A percentile compares a stretch with the other conserved stretches of the same genome.
Evolutionary conservation across 148 eudicot genomes (phyloP).

Genomic region (Rhododendron kiyosumense): DNA sequence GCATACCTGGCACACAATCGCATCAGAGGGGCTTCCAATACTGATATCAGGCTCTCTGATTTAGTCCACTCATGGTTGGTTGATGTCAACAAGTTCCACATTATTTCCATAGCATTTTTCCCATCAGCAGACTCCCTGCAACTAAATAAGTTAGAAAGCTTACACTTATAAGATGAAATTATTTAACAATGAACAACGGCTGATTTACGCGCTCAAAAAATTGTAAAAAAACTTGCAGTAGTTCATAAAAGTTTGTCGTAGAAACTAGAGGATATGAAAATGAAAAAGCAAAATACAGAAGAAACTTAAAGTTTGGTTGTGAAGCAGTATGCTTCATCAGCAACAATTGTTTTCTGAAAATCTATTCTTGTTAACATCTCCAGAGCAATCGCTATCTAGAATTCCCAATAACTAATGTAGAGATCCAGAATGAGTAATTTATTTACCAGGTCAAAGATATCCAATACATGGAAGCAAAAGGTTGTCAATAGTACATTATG

Average conservation of each 20-base stretch:
- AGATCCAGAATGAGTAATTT: background rate
- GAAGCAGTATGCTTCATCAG: background rate
- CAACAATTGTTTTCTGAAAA: background rate
- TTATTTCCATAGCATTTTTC: constrained; percentile 56
- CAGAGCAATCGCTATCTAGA: background rate
- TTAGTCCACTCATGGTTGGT: constrained; percentile 52
- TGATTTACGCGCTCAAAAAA: background rate
- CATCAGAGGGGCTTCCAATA: constrained; percentile 53
- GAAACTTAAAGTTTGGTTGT: background rate
- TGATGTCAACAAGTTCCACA: constrained; percentile 61
- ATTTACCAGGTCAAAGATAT: background rate
- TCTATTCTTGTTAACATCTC: background rate
- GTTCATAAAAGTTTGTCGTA: background rate
- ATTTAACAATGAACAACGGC: background rate
- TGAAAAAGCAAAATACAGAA: background rate
- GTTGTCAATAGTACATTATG: background rate
- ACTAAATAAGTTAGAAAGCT: background rate
- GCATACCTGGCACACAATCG: constrained; percentile 86
- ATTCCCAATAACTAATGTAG: background rate
- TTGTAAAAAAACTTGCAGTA: background rate
- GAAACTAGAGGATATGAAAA: background rate
- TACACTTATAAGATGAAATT: background rate
- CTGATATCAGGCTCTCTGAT: constrained; percentile 43
- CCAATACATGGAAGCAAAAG: background rate
- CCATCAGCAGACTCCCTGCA: constrained; percentile 48